These are phyloP conservation scores for Penicillium arizonense DNA, from an alignment of 495 filamentous ascomycete species.

Conservation along the genomic window DNA sequence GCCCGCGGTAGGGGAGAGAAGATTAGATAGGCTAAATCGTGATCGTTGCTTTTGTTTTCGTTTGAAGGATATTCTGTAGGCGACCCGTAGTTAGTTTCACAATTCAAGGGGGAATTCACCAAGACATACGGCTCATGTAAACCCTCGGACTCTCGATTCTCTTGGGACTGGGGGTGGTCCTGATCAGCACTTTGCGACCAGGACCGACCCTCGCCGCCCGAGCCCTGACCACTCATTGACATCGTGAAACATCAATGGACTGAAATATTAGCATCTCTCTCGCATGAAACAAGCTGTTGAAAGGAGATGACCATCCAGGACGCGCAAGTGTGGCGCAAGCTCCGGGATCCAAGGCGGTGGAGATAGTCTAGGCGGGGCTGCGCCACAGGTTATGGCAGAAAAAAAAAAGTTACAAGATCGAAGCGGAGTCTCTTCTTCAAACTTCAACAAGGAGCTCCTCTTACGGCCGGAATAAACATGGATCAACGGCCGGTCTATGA, in stretches of 20 bases:
- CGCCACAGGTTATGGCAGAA: slow-evolving; percentile 35
- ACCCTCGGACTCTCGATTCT: slow-evolving; percentile 39
- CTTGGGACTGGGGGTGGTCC: slow-evolving; percentile 8
- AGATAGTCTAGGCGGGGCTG: slow-evolving; percentile 25
- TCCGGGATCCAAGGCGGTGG: slow-evolving; percentile 35
- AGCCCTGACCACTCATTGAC: slow-evolving; percentile 25
- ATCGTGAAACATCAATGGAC: slow-evolving; percentile 23
- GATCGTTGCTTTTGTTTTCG: slow-evolving; percentile 68
- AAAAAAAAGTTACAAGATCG: slow-evolving; percentile 37
- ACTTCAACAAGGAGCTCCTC: slow-evolving; percentile 33
- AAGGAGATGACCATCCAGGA: slow-evolving; percentile 17
- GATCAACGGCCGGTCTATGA: slow-evolving; percentile 44
- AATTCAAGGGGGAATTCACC: not conserved
- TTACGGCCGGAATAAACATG: slow-evolving; percentile 40
- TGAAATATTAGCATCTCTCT: slow-evolving; percentile 18
- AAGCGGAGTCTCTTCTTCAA: slow-evolving; percentile 22
- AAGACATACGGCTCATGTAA: slow-evolving; percentile 44
- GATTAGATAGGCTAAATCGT: slow-evolving; percentile 56
- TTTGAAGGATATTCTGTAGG: slow-evolving; percentile 73
- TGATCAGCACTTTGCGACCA: slow-evolving; percentile 8
- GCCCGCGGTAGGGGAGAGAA: slow-evolving; percentile 44
- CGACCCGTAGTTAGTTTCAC: slow-evolving; percentile 9
- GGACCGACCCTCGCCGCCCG: slow-evolving; percentile 13
- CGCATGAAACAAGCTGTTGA: not conserved
- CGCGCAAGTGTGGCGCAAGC: slow-evolving; percentile 26